Conservation (phyloP, 108 stramenopile genomes). For the Cyclotella distinguenda region DNA sequence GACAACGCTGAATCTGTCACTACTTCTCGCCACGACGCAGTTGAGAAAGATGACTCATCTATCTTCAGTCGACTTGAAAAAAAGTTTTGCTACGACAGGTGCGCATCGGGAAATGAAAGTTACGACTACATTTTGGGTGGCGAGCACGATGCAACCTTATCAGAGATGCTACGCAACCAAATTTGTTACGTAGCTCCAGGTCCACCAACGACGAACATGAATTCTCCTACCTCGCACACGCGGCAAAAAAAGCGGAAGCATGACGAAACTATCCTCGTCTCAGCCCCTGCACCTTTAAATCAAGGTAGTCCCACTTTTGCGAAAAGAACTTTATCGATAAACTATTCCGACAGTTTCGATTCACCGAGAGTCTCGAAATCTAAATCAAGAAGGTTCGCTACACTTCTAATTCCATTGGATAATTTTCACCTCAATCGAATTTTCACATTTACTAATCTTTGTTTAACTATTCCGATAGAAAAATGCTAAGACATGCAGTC, state of each 20-base stretch:
- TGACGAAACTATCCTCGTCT: neutral
- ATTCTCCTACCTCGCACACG: neutral
- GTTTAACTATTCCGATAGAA: neutral
- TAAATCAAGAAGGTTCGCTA: too few species aligned
- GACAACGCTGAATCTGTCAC: neutral
- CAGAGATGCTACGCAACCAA: conserved; percentile 6
- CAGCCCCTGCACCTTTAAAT: neutral
- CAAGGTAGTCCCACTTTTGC: neutral
- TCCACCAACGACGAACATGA: neutral
- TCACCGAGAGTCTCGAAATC: too few species aligned
- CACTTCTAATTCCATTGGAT: neutral
- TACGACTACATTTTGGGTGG: neutral
- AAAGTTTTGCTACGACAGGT: neutral
- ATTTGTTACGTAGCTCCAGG: conserved; percentile 4
- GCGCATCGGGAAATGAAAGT: neutral
- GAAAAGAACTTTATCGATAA: neutral
- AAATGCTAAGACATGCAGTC: conserved; percentile 5
- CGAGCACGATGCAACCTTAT: neutral
- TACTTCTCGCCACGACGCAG: neutral
- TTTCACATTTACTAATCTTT: neutral
- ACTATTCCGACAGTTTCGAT: neutral
- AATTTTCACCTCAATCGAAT: neutral
- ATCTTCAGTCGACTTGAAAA: conserved; percentile 6
- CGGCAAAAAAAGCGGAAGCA: neutral
- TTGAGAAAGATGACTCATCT: neutral